Evolutionary conservation across 106 monocot species (phyloP), one percentile per base, ranked within the genome.

Genomic region (Dioscorea zingiberensis): DNA sequence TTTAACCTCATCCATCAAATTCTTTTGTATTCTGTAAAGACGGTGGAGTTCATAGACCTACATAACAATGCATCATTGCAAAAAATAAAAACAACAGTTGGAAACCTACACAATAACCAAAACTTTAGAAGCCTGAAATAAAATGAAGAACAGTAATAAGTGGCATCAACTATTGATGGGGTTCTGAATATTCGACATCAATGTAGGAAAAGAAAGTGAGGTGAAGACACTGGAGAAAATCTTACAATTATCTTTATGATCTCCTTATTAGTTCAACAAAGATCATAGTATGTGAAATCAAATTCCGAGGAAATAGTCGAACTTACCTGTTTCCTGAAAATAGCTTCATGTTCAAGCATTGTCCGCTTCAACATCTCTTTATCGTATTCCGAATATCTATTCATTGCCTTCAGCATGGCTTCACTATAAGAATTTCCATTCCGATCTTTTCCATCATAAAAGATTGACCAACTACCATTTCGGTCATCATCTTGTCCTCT

Each of bases 271-370:
- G 38, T 0, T 0, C 38, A 38, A 38, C 4, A 6, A 38, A 8
- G 4, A 8, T 8, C 38, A 38, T 38, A 2, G 38, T 38, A 38
- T 1, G 38, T 38, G 10, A 38, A 2, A 30, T 30, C 30, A 30
- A 30, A 30, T 7, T 30, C 30, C 2, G 30, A 30, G 2, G 30
- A 30, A 30, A 30, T 7, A 30, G 30, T 2, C 38, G 38, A n/a
- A 38, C 38, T 0, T 63, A 95, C 94, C 87, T 95, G 94, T 48
- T 81, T 80, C 76, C 74, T 83, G 71, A 95, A 95, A 65, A 76
- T 83, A 66, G 85, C 77, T 72, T 95, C 91, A 80, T 95, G 94
- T 68, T 78, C 78, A 72, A 95, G 91, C 84, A 95, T 91, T 13
- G 76, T 85, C 55, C 74, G 75, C 76, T 77, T 91, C n/a, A 95